phyloP scores from a whole-genome alignment of 768 basidiomycete genomes.

The Lenzites betulinus region DNA sequence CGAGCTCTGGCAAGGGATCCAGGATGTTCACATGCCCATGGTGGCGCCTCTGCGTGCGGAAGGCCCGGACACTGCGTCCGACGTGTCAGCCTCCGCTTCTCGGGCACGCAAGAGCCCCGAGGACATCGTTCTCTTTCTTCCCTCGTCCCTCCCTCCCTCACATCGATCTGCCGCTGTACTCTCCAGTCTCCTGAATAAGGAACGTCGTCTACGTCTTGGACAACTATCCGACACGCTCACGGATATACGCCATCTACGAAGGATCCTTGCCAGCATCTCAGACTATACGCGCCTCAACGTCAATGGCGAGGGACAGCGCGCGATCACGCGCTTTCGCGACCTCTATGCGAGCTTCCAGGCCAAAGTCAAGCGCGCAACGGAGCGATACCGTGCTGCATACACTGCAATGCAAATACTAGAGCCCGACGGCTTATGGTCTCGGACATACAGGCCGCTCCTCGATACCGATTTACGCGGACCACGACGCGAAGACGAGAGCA shows the following conservation, averaged over 20 bases:
- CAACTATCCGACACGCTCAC: no score
- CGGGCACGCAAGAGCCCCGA: neutral
- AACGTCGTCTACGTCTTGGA: no score
- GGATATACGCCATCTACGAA: no score
- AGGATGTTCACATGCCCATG: conserved; percentile 22
- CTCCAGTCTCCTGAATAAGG: no score
- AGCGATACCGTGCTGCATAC: neutral
- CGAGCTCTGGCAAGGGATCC: conserved; percentile 8
- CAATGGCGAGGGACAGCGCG: conserved; percentile 2
- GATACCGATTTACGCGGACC: neutral
- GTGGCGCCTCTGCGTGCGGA: neutral
- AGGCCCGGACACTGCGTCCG: neutral
- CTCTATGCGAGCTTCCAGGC: neutral
- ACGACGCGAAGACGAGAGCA: no score
- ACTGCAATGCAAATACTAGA: neutral
- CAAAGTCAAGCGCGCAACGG: neutral
- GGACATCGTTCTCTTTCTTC: no score
- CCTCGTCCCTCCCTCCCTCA: no score
- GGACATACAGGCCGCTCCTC: neutral
- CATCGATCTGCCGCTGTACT: no score
- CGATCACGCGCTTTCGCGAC: neutral
- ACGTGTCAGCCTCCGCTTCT: neutral
- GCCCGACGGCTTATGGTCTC: neutral
- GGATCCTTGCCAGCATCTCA: neutral
- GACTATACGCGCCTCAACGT: conserved; percentile 11